Evolutionary conservation across 371 early-diverging fungal species (phyloP).

Genomic region (Actinomucor elegans): DNA sequence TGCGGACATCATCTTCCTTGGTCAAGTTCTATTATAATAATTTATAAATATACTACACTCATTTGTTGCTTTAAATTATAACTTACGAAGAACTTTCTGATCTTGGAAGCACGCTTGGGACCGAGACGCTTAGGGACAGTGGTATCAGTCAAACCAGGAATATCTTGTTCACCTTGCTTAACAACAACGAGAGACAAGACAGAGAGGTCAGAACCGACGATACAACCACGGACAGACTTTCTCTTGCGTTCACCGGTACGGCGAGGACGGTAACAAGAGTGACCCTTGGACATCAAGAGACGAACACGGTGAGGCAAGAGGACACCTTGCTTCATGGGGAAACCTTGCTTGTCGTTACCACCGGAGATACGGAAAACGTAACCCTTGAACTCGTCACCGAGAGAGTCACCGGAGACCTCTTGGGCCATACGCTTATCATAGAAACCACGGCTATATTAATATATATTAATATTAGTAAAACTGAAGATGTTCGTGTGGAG

Average conservation of each 20-base stretch:
- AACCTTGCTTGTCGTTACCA: conserved; percentile 99
- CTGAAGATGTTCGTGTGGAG: neutral
- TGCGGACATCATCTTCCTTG: conserved; percentile 98
- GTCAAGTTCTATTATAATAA: conserved; percentile 62
- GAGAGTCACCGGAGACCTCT: conserved; percentile 95
- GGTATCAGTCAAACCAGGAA: conserved; percentile 97
- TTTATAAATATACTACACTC: neutral
- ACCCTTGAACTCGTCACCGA: conserved; percentile 99
- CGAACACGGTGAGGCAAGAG: conserved; percentile 94
- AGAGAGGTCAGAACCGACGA: conserved; percentile 94
- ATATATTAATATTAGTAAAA: neutral
- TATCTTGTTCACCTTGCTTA: conserved; percentile 95
- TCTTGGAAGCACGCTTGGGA: conserved; percentile 98
- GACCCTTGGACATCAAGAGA: conserved; percentile 94
- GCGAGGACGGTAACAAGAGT: conserved; percentile 99
- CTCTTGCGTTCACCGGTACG: conserved; percentile 98
- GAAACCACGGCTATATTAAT: conserved; percentile 81
- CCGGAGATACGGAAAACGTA: conserved; percentile 99
- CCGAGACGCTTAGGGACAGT: conserved; percentile 94
- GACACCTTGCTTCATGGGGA: conserved; percentile 98
- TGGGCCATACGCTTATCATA: conserved; percentile 98
- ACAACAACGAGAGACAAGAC: conserved; percentile 95
- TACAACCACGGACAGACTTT: conserved; percentile 99
- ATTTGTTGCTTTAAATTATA: neutral
- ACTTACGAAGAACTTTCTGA: conserved; percentile 96